Evolutionary conservation across 2,329 filamentous ascomycete species (phyloP).

Genomic region (Diplocarpon mali): DNA sequence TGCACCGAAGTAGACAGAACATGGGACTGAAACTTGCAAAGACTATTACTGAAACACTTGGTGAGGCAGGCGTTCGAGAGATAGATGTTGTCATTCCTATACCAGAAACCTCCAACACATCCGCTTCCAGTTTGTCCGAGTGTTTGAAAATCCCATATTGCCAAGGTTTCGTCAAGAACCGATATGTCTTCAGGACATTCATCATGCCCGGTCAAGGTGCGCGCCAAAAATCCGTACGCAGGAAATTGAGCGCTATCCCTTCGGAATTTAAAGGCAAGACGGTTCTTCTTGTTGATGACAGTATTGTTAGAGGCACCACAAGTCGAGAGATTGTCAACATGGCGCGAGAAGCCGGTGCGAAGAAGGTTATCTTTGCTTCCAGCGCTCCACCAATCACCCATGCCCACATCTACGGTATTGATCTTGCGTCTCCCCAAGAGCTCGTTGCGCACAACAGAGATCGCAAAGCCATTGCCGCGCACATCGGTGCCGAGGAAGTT

Average conservation of each 20-base stretch:
- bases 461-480: slow-evolving; percentile 47
- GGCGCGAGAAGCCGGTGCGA: slow-evolving; percentile 74
- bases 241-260: slow-evolving; percentile 80
- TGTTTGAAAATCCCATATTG: slow-evolving; percentile 65
- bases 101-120: slow-evolving; percentile 72
- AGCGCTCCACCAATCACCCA: slow-evolving; percentile 76
- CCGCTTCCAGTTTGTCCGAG: slow-evolving; percentile 66
- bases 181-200: slow-evolving; percentile 80
- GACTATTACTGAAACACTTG: slow-evolving; percentile 56
- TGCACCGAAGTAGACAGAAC: slow-evolving; percentile 71
- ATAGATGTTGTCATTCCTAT: slow-evolving; percentile 82
- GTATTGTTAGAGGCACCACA: slow-evolving; percentile 79
- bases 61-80: slow-evolving; percentile 56
- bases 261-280: slow-evolving; percentile 73
- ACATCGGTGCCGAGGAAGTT: slow-evolving; percentile 65
- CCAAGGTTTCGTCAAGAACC: slow-evolving; percentile 80
- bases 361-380: slow-evolving; percentile 71
- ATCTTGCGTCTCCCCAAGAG: slow-evolving; percentile 60
- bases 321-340: slow-evolving; percentile 70
- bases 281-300: slow-evolving; percentile 80
- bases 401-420: slow-evolving; percentile 79
- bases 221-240: slow-evolving; percentile 74
- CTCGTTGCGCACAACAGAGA: slow-evolving; percentile 60
- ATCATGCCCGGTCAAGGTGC: slow-evolving; percentile 76
- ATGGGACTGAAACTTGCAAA: slow-evolving; percentile 78